Base-by-base conservation (phyloP, 768 basidiomycete species). In the Gyrodon lividus region DNA sequence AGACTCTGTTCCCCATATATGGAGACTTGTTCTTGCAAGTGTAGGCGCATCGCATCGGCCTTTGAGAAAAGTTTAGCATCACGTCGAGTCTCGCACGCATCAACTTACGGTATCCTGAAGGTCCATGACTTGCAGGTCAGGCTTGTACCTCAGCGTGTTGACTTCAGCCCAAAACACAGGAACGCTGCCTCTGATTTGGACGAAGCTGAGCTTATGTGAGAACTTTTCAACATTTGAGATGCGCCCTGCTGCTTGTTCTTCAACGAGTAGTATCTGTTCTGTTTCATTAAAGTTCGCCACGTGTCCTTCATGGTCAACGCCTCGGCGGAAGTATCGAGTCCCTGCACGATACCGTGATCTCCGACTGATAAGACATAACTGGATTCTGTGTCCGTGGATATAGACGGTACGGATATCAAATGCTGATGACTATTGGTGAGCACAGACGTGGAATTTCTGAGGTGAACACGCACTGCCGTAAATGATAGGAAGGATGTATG, bases 251-350 rank as follows among this genome's bases (percentile, higher is more conserved):
- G 74, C 72, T 42, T 74, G 76, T 43, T 75, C 77, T 53, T 92
- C 89, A 12, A 95, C 77, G 14, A 96, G 76, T 23, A 96, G 74
- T 52, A 99, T 76, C 67, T 98, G 97, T 65, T 99, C 97, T 6
- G 97, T 96, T 70, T 99, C 97, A 67, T 98, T 97, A 73, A 92
- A 98, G 70, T 99, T 99, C 51, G 94, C 92, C 37, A 91, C 90
- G 66, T 98, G 82, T 2, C 95, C 97, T 8, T 88, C 76, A 17
- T 82, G 74, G 67, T 98, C 94, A 59, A 99, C 79, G 5, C 97
- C 97, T 42, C 97, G 86, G 17, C 92, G 82, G 73, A 98, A 97
- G 77, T 96, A 98, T 44, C 97, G 90, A 13, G 97, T 98, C 5
- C 97, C 97, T 24, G 97, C 92, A 51, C 96, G 84, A 73, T 87